Base-by-base conservation (phyloP, 257 asterid species). In the Nicotiana noctiflora region DNA sequence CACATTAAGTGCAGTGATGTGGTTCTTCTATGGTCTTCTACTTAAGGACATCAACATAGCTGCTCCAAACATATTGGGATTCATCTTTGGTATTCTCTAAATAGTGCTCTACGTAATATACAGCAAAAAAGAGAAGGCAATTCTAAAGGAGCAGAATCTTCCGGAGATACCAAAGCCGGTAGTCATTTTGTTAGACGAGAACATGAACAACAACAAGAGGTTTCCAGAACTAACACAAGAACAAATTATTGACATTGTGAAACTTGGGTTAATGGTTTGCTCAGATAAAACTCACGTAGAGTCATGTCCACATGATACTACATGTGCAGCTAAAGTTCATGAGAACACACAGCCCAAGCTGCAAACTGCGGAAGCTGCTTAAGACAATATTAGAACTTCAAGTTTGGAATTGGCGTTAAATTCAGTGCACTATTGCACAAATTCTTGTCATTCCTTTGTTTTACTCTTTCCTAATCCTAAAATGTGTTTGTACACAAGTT, bases 31-130 rank as follows among this genome's bases (percentile, higher is more conserved):
- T 7, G 97, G 97, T 40, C 79, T 92, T 2, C 37, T 90, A 12
- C 76, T 84, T 25, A 84, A 88, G 4, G 94, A 91, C 82, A 82
- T 44, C 51, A 84, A 84, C 82, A 86, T 91, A 13, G 93, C 94
- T 3, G 94, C 89, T 83, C 95, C 95, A n/a, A 92, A 92, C 65
- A 87, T 92, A 75, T 77, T 90, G 78, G 97, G 97, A 3, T 91
- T 90, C 82, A 53, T 76, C 79, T 88, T 89, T 5, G 97, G 94
- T 2, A 23, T 91, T 31, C 51, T 88, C 8, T 93, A 89, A 79
- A 92, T 88, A 88, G 49, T 79, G 23, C 76, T 92, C 1, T 91
- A 91, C 66, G 63, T 84, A 3, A 81, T 81, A 11, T 89, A 91
- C 88, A 90, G 63, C 80, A 85, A 88, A 2, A 74, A 23, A 40